Evolutionary conservation across 371 early-diverging fungal genomes (phyloP), one percentile per base, ranked within the genome.

Genomic region (Chytridium lagenaria): DNA sequence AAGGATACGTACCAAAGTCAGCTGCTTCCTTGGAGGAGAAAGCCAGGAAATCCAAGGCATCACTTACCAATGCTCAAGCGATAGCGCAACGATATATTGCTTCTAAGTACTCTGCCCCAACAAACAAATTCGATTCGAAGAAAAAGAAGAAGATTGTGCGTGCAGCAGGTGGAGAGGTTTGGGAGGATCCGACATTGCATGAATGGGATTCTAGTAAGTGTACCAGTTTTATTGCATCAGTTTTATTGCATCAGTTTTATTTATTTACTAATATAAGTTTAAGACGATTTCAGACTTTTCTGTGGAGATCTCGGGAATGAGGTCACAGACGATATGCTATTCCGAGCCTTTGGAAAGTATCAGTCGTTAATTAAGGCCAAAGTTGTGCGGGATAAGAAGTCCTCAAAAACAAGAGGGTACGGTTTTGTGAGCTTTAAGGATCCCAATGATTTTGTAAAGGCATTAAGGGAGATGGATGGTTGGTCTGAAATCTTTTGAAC

Each of bases 401-500:
- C 83, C 0, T 63, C 69, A 23, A 84, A 84, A 68, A 75, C 80
- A n/a, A 84, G 79, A 65, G 87, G 87, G 19, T 87, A 81, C 66
- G 87, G 87, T 7, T 87, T 87, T 67, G 83, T 85, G 5, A 80
- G 91, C 77, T 94, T 95, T 77, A 88, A 87, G 74, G 90, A 93
- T 76, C 87, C 92, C 5, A 89, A 92, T 72, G 96, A 94, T 77
- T 94, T 91, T 81, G 90, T 91, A 1, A 86, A 86, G 69, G 96
- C 95, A 0, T 87, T 92, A 91, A 87, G 87, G 72, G 96, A 95
- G 80, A 94, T 94, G 94, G 90, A 95, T 78, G 94, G 95, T 92
- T 85, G 76, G 70, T 36, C 19, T 68, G 28, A 19, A 44, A 3
- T 40, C 39, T 33, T 19, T 40, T 57, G 55, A 44, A 30, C 31